Conservation (phyloP, 441 rosid species). For the Erodium chrysanthum region DNA sequence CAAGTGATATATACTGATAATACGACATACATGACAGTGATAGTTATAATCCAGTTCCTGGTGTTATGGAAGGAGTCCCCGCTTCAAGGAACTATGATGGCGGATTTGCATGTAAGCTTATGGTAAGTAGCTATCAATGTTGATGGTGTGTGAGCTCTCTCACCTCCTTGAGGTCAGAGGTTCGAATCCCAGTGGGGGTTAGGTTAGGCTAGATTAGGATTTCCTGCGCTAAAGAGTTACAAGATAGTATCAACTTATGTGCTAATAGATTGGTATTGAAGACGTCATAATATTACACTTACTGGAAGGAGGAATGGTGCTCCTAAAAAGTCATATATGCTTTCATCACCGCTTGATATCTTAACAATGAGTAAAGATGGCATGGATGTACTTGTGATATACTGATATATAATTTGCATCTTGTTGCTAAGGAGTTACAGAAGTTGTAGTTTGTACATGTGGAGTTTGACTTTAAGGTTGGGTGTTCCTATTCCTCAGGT, state of each 20-base stretch:
- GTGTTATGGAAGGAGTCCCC: slow-evolving; percentile 90
- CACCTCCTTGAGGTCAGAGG: too few species aligned
- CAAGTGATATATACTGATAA: slow-evolving; percentile 6
- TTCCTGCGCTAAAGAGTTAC: too few species aligned
- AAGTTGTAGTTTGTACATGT: background rate
- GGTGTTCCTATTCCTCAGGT: slow-evolving; percentile 35
- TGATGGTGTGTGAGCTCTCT: too few species aligned
- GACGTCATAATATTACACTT: background rate
- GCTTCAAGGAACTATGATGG: slow-evolving; percentile 70
- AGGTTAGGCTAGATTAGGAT: too few species aligned
- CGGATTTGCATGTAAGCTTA: slow-evolving; percentile 72
- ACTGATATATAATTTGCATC: background rate
- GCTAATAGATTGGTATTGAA: background rate
- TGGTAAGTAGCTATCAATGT: slow-evolving; percentile 35
- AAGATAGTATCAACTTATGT: too few species aligned
- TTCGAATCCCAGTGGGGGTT: too few species aligned
- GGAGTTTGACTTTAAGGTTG: background rate
- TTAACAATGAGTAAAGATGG: background rate
- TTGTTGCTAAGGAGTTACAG: background rate
- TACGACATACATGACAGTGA: slow-evolving; percentile 43
- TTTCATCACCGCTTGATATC: background rate
- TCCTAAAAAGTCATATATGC: slow-evolving; percentile 4
- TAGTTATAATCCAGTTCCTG: slow-evolving; percentile 86
- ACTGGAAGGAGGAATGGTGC: background rate
- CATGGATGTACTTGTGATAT: background rate